Evolutionary conservation across 768 basidiomycete species (phyloP), one percentile per base, ranked within the genome.

Genomic region (Boletus patriciae): DNA sequence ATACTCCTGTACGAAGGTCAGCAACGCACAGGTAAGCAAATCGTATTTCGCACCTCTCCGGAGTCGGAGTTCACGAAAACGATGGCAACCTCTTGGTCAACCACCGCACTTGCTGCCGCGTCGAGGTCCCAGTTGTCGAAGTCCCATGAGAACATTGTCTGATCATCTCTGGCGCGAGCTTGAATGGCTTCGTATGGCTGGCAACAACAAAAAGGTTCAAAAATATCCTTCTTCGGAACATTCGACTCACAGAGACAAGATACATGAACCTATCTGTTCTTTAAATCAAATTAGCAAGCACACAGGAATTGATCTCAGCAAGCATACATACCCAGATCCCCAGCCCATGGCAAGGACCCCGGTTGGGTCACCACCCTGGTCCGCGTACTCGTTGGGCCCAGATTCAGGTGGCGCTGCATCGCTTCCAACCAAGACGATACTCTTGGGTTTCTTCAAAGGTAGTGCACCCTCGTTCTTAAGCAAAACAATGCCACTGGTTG

Each of bases 281-380:
- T 41, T 40, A 29, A 46, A 31, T 8, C 8, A 19, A 23, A 43
- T 58, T 27, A 65, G 50, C 50, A 25, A 41, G 10, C n/a, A 10
- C 34, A 41, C 7, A 10, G 10, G 1, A 21, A 41, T 16, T 6
- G 8, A 18, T 38, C 11, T 10, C 0, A 49, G 7, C 16, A n/a
- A 15, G 1, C 9, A 53, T 15, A 63, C 73, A 38, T 44, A 78
- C 73, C 92, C 92, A 48, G 87, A 89, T 37, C 92, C 94, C 94
- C 94, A 97, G 15, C 93, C 93, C 87, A 94, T 88, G 9, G 92
- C 92, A 21, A 97, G 78, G 18, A 88, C 78, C 11, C 92, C 92
- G 46, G 80, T 82, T 31, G 75, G 71, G 44, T 76, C 73, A 25
- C 86, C 85, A 46, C 80, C 84, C 25, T 72, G 82, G 60, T 92